These are phyloP conservation scores for Stagonosporopsis rhizophila DNA, from an alignment of 2,329 filamentous ascomycete genomes.

Conservation along the genomic window DNA sequence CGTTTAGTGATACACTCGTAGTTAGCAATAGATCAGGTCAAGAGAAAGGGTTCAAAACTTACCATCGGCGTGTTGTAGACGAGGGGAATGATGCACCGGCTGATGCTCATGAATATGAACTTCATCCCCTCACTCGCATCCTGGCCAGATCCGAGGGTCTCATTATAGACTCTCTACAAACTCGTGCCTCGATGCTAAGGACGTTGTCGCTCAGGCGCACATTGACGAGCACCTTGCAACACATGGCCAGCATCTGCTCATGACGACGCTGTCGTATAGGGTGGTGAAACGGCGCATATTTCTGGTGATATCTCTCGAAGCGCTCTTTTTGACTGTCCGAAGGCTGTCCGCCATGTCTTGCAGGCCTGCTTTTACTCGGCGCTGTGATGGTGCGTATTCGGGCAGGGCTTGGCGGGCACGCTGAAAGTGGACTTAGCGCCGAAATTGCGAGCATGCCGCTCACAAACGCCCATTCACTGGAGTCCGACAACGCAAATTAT, in stretches of 20 bases:
- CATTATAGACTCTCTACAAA: neutral
- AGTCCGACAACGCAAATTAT: neutral
- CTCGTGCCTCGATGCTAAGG: neutral
- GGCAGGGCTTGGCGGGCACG: constrained; percentile 4
- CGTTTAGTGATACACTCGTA: neutral
- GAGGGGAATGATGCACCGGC: neutral
- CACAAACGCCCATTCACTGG: neutral
- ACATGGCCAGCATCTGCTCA: neutral
- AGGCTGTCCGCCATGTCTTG: neutral
- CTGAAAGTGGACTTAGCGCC: constrained; percentile 6
- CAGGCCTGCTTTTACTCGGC: neutral
- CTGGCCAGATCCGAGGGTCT: neutral
- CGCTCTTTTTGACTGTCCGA: neutral
- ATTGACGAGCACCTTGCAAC: neutral
- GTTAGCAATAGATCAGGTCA: neutral
- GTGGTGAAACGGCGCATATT: neutral
- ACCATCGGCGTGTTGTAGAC: neutral
- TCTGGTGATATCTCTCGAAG: neutral
- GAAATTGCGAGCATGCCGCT: neutral
- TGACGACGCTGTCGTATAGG: constrained; percentile 4
- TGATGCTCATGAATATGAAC: constrained; percentile 1
- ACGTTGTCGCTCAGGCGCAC: neutral
- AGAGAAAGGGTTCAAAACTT: neutral
- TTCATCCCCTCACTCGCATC: neutral
- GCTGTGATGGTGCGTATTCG: neutral